These are phyloP conservation scores for Sungouiella thailandica DNA, from an alignment of 805 yeast species.

Conservation along the genomic window DNA sequence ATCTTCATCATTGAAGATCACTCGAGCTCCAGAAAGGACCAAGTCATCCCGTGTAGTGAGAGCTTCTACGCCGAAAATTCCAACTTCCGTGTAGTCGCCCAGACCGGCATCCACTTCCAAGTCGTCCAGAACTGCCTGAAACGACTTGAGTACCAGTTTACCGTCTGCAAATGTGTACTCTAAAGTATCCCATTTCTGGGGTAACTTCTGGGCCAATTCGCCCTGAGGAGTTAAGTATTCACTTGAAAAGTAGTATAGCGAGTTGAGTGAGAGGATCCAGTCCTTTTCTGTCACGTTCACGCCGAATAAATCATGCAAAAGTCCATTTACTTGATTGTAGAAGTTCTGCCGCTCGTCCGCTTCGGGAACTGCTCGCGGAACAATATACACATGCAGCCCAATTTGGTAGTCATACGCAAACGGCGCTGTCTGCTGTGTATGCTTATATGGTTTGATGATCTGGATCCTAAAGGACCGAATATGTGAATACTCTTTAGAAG, in stretches of 20 bases:
- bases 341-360: constrained; percentile 14
- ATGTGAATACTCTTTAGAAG: constrained; percentile 2
- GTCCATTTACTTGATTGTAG: constrained; percentile 16
- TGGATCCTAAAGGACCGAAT: constrained; percentile 12
- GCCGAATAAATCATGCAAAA: constrained; percentile 16
- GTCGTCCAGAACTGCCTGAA: constrained; percentile 1
- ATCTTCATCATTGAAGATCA: constrained; percentile 17
- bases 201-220: neutral
- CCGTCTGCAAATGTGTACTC: constrained; percentile 9
- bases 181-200: constrained; percentile 6
- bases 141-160: constrained; percentile 4
- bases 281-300: constrained; percentile 11
- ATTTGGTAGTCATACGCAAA: constrained; percentile 22
- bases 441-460: constrained; percentile 2
- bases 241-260: constrained; percentile 23
- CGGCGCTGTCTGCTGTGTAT: constrained; percentile 5
- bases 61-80: constrained; percentile 29
- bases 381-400: constrained; percentile 29
- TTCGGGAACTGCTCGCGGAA: constrained; percentile 18
- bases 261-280: constrained; percentile 26
- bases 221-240: neutral
- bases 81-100: constrained; percentile 27
- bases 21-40: constrained; percentile 32
- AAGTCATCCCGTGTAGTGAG: constrained; percentile 29
- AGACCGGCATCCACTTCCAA: constrained; percentile 1